Base-by-base conservation (phyloP, 768 basidiomycete species). In the Tylopilus sp. region DNA sequence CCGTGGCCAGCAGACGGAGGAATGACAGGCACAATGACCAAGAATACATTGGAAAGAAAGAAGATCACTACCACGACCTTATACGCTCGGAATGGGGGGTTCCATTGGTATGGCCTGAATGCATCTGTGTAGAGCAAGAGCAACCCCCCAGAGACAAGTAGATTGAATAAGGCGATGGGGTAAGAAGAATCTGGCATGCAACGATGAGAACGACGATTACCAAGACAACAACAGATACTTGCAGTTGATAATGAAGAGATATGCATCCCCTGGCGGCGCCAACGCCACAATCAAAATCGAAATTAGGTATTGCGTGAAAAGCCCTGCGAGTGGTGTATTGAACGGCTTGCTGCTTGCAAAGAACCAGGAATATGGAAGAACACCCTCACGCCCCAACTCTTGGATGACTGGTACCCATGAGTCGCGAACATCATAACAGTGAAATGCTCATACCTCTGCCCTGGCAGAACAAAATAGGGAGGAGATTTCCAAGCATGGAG, bases 231-330 rank as follows among this genome's bases (percentile, higher is more conserved):
- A 49, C 86, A 73, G 58, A 83, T n/a, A n/a, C n/a, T n/a, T n/a
- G n/a, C n/a, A n/a, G n/a, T n/a, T n/a, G n/a, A n/a, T n/a, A n/a
- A n/a, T 74, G 67, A 91, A 88, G 25, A 81, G 73, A 60, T 87
- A 91, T 0, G 85, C 85, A 57, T 90, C 88, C 3, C 89, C 87
- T 0, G 85, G 77, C 0, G 88, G 88, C 0, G 83, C 73, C n/a
- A n/a, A n/a, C n/a, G n/a, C n/a, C n/a, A n/a, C n/a, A n/a, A n/a
- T n/a, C n/a, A n/a, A n/a, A n/a, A n/a, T n/a, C n/a, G n/a, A n/a
- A n/a, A n/a, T n/a, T n/a, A n/a, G n/a, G n/a, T n/a, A n/a, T n/a
- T n/a, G n/a, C n/a, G n/a, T n/a, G n/a, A n/a, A n/a, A n/a, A n/a
- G n/a, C n/a, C n/a, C n/a, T n/a, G n/a, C n/a, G n/a, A n/a, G n/a